phyloP scores from a whole-genome alignment of 768 basidiomycete genomes.

The Lepiota brunneoincarnata region DNA sequence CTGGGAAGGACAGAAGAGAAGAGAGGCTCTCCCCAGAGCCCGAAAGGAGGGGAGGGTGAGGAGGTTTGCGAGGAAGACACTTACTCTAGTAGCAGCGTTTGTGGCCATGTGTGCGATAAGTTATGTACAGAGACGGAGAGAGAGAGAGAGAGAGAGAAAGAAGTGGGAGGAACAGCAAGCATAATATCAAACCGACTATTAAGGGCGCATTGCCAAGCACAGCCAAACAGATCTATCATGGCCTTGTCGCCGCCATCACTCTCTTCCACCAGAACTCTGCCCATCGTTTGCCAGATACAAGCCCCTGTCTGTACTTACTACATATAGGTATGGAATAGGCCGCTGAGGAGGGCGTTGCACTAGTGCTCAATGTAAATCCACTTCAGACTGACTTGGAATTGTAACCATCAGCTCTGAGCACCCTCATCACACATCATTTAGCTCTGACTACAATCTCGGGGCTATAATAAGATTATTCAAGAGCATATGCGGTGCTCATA shows the following conservation, averaged over 20 bases:
- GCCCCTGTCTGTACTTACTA: neutral
- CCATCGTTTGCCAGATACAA: neutral
- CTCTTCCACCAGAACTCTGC: neutral
- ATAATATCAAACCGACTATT: slow-evolving; percentile 11
- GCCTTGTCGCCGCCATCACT: slow-evolving; percentile 1
- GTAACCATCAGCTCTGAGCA: too few relatives aligned
- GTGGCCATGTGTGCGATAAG: slow-evolving; percentile 2
- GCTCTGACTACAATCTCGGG: too few relatives aligned
- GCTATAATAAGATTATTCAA: too few relatives aligned
- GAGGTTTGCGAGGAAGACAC: slow-evolving; percentile 13
- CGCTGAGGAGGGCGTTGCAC: too few relatives aligned
- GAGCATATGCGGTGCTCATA: too few relatives aligned
- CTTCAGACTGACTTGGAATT: too few relatives aligned
- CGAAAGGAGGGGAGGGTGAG: neutral
- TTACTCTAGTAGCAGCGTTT: slow-evolving; percentile 9
- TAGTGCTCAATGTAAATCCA: too few relatives aligned
- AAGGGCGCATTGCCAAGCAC: slow-evolving; percentile 6
- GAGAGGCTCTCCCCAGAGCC: neutral
- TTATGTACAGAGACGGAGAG: slow-evolving; percentile 12
- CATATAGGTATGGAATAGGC: too few relatives aligned
- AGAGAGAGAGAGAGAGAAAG: slow-evolving; percentile 3
- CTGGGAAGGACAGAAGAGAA: slow-evolving; percentile 3
- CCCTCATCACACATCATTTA: too few relatives aligned
- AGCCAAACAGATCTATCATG: slow-evolving; percentile 18
- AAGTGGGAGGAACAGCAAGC: slow-evolving; percentile 9